phyloP scores from a whole-genome alignment of 1,284 basidiomycete species.

The Leccinum pachyderme region DNA sequence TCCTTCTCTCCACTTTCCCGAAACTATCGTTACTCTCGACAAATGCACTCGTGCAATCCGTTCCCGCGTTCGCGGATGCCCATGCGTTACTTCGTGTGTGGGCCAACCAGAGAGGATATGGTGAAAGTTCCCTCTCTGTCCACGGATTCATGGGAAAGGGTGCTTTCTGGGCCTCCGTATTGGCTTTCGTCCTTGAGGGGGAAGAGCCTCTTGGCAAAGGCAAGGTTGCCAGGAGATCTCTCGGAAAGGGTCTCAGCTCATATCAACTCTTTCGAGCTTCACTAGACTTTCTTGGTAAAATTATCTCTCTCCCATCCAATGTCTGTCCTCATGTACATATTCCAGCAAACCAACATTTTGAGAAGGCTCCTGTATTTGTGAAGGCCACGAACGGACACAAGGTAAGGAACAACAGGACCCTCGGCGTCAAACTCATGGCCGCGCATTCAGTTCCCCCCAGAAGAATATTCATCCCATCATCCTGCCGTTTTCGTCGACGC shows the following conservation, averaged over 20 bases:
- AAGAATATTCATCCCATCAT: conserved; percentile 51
- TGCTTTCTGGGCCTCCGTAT: conserved; percentile 66
- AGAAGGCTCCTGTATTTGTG: conserved; percentile 61
- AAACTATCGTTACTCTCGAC: conserved; percentile 68
- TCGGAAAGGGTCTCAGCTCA: conserved; percentile 76
- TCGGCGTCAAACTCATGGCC: conserved; percentile 5
- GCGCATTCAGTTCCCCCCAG: conserved; percentile 47
- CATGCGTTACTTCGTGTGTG: conserved; percentile 83
- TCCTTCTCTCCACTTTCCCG: conserved; percentile 68
- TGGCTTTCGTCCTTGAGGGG: conserved; percentile 73
- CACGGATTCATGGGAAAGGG: conserved; percentile 68
- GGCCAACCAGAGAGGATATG: conserved; percentile 87
- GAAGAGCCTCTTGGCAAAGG: conserved; percentile 45
- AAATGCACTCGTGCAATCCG: conserved; percentile 61
- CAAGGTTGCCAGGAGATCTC: conserved; percentile 44
- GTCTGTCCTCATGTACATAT: conserved; percentile 9
- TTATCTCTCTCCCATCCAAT: background rate
- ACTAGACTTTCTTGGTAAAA: conserved; percentile 73
- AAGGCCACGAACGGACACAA: conserved; percentile 50
- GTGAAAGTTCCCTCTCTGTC: conserved; percentile 55
- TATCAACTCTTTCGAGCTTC: conserved; percentile 86
- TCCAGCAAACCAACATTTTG: conserved; percentile 71
- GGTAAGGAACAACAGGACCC: conserved; percentile 33
- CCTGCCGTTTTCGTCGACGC: conserved; percentile 77
- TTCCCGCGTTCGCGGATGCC: conserved; percentile 73